Percentiles rank a stretch among this genome's conserved stretches.
Evolutionary conservation across 106 monocot genomes (phyloP).

Genomic region (Dioscorea zingiberensis): DNA sequence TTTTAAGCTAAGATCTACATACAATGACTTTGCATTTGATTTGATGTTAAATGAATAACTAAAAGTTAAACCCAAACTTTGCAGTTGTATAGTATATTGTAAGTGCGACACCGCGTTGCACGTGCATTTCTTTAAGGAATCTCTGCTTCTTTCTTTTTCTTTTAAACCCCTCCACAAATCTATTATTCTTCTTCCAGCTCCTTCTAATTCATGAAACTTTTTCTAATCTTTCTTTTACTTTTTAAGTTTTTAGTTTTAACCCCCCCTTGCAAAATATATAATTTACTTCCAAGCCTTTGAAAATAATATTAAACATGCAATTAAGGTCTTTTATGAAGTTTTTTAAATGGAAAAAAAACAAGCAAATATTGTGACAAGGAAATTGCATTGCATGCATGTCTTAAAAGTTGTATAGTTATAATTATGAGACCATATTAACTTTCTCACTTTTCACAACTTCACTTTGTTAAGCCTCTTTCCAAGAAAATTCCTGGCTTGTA

Average conservation of each 20-base stretch:
- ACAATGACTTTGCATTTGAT: not conserved
- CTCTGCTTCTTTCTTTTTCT: too few species aligned
- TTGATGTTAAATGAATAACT: not conserved
- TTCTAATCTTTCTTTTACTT: not conserved
- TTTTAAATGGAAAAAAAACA: not conserved
- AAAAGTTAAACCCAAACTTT: conserved; percentile 19
- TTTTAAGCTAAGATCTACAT: conserved; percentile 20
- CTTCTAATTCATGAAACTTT: too few species aligned
- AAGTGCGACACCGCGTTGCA: not conserved
- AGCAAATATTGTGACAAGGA: not conserved
- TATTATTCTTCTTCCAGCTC: too few species aligned
- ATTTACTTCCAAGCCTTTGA: not conserved
- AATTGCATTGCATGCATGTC: not conserved
- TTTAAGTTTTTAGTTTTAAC: not conserved
- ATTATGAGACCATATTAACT: not conserved
- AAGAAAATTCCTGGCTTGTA: too few species aligned
- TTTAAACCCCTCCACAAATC: too few species aligned
- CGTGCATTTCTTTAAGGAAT: conserved; percentile 1
- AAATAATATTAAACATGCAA: too few species aligned
- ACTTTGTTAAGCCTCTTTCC: too few species aligned
- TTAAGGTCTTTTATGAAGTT: too few species aligned
- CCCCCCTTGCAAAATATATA: not conserved
- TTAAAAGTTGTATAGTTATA: not conserved
- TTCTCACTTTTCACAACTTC: too few species aligned
- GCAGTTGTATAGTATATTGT: not conserved